Evolutionary conservation across 352 stramenopile genomes (phyloP), one percentile per base, ranked within the genome.

Genomic region (Phytophthora macrochlamydospora): DNA sequence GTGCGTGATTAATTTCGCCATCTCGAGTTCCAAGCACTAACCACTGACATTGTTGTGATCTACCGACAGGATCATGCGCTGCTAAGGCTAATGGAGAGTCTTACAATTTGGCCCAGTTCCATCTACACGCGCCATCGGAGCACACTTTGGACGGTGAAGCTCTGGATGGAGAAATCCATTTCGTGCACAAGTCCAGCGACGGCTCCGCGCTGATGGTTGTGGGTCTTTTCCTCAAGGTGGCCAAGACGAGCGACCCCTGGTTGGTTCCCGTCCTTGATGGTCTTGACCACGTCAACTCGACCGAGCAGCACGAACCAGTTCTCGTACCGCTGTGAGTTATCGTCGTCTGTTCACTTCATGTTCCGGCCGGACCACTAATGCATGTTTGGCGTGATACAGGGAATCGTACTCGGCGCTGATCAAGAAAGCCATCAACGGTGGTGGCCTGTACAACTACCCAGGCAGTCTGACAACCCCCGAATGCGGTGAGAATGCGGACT

Each of bases 381-480:
- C 28, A 3, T 35, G 35, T 38, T 51, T 62, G 4, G 37, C 40
- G 40, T 51, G 45, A 8, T 8, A 44, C 59, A 81, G 73, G 60
- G 64, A 56, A 61, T 79, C 74, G 49, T 83, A 83, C 71, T 59
- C 64, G 45, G 6, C 29, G 30, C 51, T 83, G 9, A 44, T 79
- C 32, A 44, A 46, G 29, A 59, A 51, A 8, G 56, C 48, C n/a
- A 46, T 59, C 18, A 56, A 46, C 24, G 44, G 12, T 9, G 38
- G 73, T 35, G 63, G 48, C 11, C 46, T 83, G 13, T 89, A 72
- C 65, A 92, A 92, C 71, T 92, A 92, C 75, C 56, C 77, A 0
- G 83, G 83, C n/a, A 90, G 83, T 18, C 69, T 89, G 13, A 92
- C 81, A 18, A 89, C 77, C 1, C n/a, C 83, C 0, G 55, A 43